Percentiles rank a stretch among this genome's conserved stretches.
Evolutionary conservation across 768 basidiomycete genomes (phyloP).

Genomic region (Tephrocybe sp.): DNA sequence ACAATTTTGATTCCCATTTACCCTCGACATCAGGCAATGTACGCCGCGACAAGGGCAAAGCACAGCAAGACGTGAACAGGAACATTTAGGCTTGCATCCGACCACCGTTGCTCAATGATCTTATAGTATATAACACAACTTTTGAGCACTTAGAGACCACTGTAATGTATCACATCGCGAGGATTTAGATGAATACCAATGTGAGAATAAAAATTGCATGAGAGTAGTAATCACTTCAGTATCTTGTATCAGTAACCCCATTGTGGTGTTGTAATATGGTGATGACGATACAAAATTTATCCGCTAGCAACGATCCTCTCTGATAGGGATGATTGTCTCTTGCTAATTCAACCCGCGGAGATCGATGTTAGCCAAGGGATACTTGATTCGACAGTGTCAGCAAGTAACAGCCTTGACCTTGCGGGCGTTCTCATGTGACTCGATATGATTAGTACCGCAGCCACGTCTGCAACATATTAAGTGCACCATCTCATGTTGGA

Average conservation of each 20-base stretch:
- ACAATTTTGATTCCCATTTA: background rate
- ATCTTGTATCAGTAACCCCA: too few species aligned
- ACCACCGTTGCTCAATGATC: background rate
- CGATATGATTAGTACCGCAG: background rate
- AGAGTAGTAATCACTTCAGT: too few species aligned
- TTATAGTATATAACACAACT: too few species aligned
- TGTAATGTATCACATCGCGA: too few species aligned
- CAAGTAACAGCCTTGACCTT: background rate
- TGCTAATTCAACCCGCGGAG: background rate
- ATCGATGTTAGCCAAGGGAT: background rate
- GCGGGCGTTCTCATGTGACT: background rate
- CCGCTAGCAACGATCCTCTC: too few species aligned
- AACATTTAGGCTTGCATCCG: background rate
- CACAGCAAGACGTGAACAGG: constrained; percentile 19
- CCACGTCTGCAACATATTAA: background rate
- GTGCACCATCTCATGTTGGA: background rate
- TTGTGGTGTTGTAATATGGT: too few species aligned
- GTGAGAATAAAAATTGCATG: background rate
- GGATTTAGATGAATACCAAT: background rate
- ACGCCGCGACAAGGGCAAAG: constrained; percentile 24
- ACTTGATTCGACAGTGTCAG: background rate
- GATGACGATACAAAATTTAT: too few species aligned
- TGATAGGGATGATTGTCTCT: too few species aligned
- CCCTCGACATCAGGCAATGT: constrained; percentile 36
- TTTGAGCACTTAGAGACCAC: too few species aligned